phyloP scores from a whole-genome alignment of 257 asterid species.

The Perilla frutescens region DNA sequence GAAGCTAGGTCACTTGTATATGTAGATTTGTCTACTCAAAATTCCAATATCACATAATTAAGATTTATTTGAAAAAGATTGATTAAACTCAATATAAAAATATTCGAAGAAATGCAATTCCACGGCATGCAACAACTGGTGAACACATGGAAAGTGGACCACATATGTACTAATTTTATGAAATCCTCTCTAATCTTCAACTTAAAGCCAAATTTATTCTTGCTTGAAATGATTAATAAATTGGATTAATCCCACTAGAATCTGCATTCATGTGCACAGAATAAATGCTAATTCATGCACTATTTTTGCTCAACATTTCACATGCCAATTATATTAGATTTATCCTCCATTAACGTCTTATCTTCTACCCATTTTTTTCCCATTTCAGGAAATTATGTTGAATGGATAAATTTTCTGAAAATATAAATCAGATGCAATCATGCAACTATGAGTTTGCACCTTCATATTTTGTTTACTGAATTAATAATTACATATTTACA shows the following conservation, averaged over 20 bases:
- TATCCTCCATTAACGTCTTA: not conserved
- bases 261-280: conserved; percentile 38
- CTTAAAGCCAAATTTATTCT: conserved; percentile 25
- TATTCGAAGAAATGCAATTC: conserved; percentile 32
- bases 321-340: conserved; percentile 5
- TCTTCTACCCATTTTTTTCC: not conserved
- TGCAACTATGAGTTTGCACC: too few relatives aligned
- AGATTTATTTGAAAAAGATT: not conserved
- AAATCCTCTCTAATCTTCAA: conserved; percentile 16
- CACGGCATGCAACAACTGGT: conserved; percentile 52
- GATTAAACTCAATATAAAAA: not conserved
- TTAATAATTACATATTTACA: too few relatives aligned
- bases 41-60: conserved; percentile 18
- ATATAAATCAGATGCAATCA: too few relatives aligned
- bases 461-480: too few relatives aligned
- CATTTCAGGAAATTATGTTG: not conserved
- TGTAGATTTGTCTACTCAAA: not conserved
- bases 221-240: conserved; percentile 34
- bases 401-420: too few relatives aligned
- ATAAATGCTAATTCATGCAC: conserved; percentile 39
- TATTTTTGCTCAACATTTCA: conserved; percentile 20
- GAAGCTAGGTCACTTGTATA: not conserved
- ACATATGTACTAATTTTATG: not conserved
- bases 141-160: conserved; percentile 60
- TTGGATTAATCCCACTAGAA: conserved; percentile 41